These are phyloP conservation scores for Citrus inodora DNA, from an alignment of 345 rosid species.

Conservation along the genomic window DNA sequence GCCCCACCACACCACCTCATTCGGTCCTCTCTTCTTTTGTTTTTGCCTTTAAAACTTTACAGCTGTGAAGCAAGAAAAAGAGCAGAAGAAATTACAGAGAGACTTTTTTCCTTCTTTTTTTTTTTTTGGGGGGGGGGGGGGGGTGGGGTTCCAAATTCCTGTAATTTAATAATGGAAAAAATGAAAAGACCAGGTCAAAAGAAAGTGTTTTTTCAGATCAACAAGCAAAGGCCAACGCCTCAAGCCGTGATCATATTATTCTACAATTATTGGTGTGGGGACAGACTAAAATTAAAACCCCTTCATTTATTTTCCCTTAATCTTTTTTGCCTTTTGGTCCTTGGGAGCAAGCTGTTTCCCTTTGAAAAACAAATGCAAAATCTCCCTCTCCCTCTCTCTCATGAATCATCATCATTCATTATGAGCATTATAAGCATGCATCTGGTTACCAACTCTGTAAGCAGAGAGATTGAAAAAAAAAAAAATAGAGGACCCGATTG, in stretches of 20 bases:
- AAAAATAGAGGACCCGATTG: neutral
- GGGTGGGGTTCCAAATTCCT: conserved; percentile 5
- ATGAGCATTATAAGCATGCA: conserved; percentile 33
- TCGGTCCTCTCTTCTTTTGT: conserved; percentile 20
- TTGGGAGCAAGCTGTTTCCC: conserved; percentile 76
- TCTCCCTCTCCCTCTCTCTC: conserved; percentile 3
- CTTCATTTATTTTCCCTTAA: neutral
- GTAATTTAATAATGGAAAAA: neutral
- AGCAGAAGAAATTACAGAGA: conserved; percentile 9
- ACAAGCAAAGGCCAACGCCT: conserved; percentile 6
- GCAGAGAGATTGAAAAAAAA: neutral
- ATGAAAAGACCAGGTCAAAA: conserved; percentile 42
- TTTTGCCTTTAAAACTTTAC: conserved; percentile 37
- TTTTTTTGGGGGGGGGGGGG: neutral
- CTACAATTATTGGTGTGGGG: conserved; percentile 65
- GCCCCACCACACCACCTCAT: conserved; percentile 12
- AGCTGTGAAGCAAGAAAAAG: conserved; percentile 34
- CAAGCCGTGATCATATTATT: conserved; percentile 41
- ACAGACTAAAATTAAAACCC: conserved; percentile 28
- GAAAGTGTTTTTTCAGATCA: conserved; percentile 20
- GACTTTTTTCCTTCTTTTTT: neutral
- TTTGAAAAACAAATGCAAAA: conserved; percentile 22
- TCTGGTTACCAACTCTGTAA: conserved; percentile 34
- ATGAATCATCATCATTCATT: conserved; percentile 12
- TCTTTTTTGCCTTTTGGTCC: conserved; percentile 20